phyloP scores from a whole-genome alignment of 1,284 basidiomycete species.

The Caloboletus firmus region DNA sequence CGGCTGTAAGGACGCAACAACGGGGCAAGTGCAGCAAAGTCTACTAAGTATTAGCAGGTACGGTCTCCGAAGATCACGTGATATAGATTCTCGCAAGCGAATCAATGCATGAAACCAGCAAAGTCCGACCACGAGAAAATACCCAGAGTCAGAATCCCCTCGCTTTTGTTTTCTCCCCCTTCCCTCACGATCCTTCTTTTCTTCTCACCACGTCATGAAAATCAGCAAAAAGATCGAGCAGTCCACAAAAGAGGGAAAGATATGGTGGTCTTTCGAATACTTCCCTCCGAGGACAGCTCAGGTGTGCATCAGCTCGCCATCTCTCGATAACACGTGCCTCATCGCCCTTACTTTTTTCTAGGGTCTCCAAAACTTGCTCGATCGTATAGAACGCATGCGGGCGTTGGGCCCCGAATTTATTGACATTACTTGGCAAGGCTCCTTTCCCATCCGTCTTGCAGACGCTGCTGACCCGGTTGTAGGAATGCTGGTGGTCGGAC shows the following conservation, averaged over 20 bases:
- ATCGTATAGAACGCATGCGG: constrained; percentile 98
- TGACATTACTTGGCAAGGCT: constrained; percentile 89
- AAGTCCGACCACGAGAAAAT: constrained; percentile 25
- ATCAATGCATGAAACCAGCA: constrained; percentile 11
- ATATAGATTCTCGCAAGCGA: background rate
- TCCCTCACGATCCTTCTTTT: constrained; percentile 19
- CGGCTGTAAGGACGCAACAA: too few relatives aligned
- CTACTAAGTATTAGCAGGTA: too few relatives aligned
- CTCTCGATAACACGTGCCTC: background rate
- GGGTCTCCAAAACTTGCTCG: constrained; percentile 92
- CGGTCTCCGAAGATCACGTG: constrained; percentile 22
- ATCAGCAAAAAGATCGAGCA: constrained; percentile 88
- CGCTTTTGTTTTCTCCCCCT: constrained; percentile 8
- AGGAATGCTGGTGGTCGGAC: constrained; percentile 97
- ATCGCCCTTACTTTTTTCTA: constrained; percentile 33
- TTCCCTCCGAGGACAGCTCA: constrained; percentile 95
- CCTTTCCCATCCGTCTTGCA: background rate
- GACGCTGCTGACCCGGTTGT: constrained; percentile 6
- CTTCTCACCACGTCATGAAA: constrained; percentile 59
- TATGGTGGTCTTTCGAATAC: constrained; percentile 97
- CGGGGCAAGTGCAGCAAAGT: background rate
- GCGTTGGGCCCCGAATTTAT: constrained; percentile 95
- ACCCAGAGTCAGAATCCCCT: constrained; percentile 15
- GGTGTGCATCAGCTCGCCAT: constrained; percentile 44
- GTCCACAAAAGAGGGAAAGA: constrained; percentile 76